These are phyloP conservation scores for Nidularia pulvinata DNA, from an alignment of 768 basidiomycete species.

Conservation along the genomic window DNA sequence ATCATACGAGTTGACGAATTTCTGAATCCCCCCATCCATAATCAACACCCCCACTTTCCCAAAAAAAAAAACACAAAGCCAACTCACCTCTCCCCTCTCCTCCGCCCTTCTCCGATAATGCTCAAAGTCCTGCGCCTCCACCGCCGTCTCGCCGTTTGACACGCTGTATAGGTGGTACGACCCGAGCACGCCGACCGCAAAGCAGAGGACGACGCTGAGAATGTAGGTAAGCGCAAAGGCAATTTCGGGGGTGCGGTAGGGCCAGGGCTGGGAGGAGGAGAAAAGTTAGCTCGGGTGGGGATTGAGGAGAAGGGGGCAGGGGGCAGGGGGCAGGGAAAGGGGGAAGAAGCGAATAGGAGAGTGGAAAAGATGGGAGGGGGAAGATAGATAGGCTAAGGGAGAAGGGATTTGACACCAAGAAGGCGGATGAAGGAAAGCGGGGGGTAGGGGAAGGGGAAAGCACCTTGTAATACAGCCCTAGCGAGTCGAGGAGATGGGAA, in stretches of 20 bases:
- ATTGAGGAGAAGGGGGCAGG: conserved; percentile 7
- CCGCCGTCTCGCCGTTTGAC: conserved; percentile 78
- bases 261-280: conserved; percentile 44
- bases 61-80: no score
- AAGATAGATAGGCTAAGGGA: neutral
- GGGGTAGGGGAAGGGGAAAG: conserved; percentile 1
- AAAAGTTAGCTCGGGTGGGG: neutral
- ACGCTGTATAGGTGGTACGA: conserved; percentile 76
- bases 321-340: no score
- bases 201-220: conserved; percentile 69
- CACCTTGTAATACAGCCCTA: conserved; percentile 53
- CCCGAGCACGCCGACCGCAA: conserved; percentile 75
- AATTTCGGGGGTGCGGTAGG: conserved; percentile 62
- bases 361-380: neutral
- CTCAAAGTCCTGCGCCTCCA: conserved; percentile 88
- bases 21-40: conserved; percentile 32
- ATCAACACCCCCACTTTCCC: no score
- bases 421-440: neutral
- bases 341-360: no score
- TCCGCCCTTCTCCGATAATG: conserved; percentile 73
- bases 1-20: conserved; percentile 91
- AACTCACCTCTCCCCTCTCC: conserved; percentile 63
- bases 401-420: no score
- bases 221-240: conserved; percentile 77
- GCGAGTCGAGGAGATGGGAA: conserved; percentile 49